Conservation (phyloP, 805 yeast genomes). For the Monosporozyma servazzii region DNA sequence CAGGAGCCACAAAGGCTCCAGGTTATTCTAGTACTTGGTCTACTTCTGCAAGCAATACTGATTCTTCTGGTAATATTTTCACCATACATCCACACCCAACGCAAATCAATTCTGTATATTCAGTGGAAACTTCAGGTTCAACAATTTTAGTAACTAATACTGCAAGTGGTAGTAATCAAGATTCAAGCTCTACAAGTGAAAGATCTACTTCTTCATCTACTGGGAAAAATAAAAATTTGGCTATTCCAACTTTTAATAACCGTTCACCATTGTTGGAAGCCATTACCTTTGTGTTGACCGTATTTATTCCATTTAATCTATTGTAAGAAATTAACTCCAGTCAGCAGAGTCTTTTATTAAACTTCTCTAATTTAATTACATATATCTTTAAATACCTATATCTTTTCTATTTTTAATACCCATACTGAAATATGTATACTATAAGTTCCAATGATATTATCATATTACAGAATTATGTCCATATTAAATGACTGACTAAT, state of each 20-base stretch:
- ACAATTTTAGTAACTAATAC: background rate
- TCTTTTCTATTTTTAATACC: too few relatives aligned
- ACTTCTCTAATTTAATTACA: too few relatives aligned
- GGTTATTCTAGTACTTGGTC: slow-evolving; percentile 38
- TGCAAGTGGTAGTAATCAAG: background rate
- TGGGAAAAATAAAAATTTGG: background rate
- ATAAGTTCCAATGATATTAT: too few relatives aligned
- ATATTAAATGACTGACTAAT: too few relatives aligned
- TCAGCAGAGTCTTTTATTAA: too few relatives aligned
- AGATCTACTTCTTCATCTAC: background rate
- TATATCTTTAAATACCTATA: too few relatives aligned
- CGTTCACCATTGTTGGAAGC: background rate
- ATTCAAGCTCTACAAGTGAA: background rate
- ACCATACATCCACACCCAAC: slow-evolving; percentile 4
- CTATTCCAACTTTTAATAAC: background rate
- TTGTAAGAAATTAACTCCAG: background rate
- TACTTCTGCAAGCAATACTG: slow-evolving; percentile 11
- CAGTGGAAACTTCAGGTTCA: background rate
- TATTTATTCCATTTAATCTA: background rate
- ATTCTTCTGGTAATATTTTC: slow-evolving; percentile 24
- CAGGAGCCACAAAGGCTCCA: slow-evolving; percentile 42
- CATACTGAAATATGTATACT: too few relatives aligned
- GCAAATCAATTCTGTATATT: background rate
- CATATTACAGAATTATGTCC: too few relatives aligned
- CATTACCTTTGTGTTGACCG: background rate